Evolutionary conservation across 768 basidiomycete genomes (phyloP).

Genomic region (Dendrothele bispora): DNA sequence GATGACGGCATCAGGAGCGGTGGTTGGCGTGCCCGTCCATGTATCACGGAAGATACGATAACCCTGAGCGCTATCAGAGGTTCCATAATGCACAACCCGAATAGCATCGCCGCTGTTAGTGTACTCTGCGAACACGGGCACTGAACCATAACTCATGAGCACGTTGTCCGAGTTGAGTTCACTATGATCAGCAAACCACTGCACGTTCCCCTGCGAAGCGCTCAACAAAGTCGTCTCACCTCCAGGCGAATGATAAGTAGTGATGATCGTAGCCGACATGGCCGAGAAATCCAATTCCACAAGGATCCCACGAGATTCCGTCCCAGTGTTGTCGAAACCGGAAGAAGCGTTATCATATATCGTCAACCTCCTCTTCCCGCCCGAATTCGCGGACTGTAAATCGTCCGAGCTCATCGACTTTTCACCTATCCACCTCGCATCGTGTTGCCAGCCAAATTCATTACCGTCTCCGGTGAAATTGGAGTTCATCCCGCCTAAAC

Average conservation of each 20-base stretch:
- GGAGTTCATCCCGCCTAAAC: conserved; percentile 14
- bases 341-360: no score
- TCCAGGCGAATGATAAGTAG: no score
- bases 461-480: conserved; percentile 14
- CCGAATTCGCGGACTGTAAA: not conserved
- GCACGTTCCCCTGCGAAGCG: no score
- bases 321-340: no score
- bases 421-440: conserved; percentile 15
- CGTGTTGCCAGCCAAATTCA: conserved; percentile 17
- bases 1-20: conserved; percentile 7
- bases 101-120: not conserved
- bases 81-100: conserved; percentile 7
- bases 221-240: no score
- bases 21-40: conserved; percentile 13
- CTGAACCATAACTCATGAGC: conserved; percentile 4
- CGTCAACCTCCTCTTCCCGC: not conserved
- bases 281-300: conserved; percentile 6
- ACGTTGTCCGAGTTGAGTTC: no score
- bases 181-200: no score
- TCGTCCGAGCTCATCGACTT: conserved; percentile 5
- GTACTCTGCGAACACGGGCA: conserved; percentile 6
- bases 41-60: conserved; percentile 6
- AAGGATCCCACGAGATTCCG: conserved; percentile 2
- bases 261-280: not conserved
- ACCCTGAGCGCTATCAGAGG: not conserved